These are phyloP conservation scores for Lasiodiplodia theobromae DNA, from an alignment of 2,329 filamentous ascomycete genomes.

Conservation along the genomic window DNA sequence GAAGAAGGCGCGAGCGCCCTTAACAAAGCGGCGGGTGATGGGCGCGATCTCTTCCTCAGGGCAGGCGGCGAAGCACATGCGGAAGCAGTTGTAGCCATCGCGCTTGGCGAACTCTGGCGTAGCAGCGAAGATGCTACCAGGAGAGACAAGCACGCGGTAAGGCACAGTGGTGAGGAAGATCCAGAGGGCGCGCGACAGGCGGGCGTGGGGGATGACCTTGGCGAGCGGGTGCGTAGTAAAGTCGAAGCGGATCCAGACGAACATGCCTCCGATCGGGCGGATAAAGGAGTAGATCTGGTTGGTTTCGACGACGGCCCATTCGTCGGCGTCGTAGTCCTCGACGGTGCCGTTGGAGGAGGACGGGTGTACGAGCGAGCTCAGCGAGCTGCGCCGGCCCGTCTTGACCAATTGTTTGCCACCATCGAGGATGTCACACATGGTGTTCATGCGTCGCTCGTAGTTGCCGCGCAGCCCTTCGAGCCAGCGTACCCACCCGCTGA, in stretches of 20 bases:
- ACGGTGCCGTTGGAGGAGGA: conserved; percentile 35
- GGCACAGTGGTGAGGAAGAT: conserved; percentile 73
- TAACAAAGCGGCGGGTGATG: conserved; percentile 69
- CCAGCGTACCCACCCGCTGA: conserved; percentile 90
- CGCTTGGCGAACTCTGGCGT: conserved; percentile 64
- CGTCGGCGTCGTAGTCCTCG: conserved; percentile 48
- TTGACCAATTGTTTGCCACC: conserved; percentile 71
- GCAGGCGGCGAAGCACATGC: conserved; percentile 87
- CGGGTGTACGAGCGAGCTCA: conserved; percentile 35
- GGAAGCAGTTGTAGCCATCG: conserved; percentile 73
- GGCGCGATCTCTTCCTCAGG: conserved; percentile 71
- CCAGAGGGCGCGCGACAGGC: conserved; percentile 72
- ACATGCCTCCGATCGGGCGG: conserved; percentile 90
- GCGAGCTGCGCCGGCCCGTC: conserved; percentile 57
- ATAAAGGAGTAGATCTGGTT: conserved; percentile 76
- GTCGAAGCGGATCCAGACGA: conserved; percentile 79
- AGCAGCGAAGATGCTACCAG: conserved; percentile 77
- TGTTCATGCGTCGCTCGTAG: conserved; percentile 84
- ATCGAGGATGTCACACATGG: conserved; percentile 78
- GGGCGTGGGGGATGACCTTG: conserved; percentile 59
- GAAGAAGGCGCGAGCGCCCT: conserved; percentile 79
- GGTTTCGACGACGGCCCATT: conserved; percentile 80
- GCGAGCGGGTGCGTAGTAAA: conserved; percentile 77
- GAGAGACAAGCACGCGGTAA: conserved; percentile 72
- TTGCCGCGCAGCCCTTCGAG: conserved; percentile 81